phyloP scores from a whole-genome alignment of 2,329 filamentous ascomycete species.

The Talaromyces verruculosus region DNA sequence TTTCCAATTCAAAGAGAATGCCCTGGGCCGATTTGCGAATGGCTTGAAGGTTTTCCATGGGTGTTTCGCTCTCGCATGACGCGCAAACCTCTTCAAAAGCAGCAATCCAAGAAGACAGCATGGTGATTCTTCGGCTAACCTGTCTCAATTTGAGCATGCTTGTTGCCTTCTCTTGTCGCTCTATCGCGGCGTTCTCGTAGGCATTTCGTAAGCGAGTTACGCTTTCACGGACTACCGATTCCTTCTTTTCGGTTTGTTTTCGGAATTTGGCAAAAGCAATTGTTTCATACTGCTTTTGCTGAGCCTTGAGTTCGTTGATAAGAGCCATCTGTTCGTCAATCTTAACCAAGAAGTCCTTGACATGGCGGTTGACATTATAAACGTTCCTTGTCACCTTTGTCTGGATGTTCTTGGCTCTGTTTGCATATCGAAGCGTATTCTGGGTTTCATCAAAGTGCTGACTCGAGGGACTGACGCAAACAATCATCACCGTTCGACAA shows the following conservation, averaged over 20 bases:
- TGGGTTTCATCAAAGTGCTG: slow-evolving; percentile 97
- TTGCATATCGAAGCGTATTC: slow-evolving; percentile 95
- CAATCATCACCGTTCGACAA: slow-evolving; percentile 99
- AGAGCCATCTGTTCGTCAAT: slow-evolving; percentile 98
- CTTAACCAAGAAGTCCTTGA: slow-evolving; percentile 98
- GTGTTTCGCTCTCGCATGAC: slow-evolving; percentile 64
- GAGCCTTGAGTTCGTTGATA: slow-evolving; percentile 91
- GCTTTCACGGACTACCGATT: slow-evolving; percentile 72
- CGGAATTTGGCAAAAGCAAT: slow-evolving; percentile 83
- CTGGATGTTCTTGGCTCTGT: slow-evolving; percentile 98
- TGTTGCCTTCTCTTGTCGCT: slow-evolving; percentile 74
- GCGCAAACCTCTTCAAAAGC: slow-evolving; percentile 85
- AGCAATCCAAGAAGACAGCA: slow-evolving; percentile 89
- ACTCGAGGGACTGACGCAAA: slow-evolving; percentile 94
- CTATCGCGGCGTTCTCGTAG: slow-evolving; percentile 74
- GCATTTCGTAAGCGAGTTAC: slow-evolving; percentile 75
- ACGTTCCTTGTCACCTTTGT: slow-evolving; percentile 99
- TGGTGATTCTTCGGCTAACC: slow-evolving; percentile 78
- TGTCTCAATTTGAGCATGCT: slow-evolving; percentile 80
- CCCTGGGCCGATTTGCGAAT: slow-evolving; percentile 88
- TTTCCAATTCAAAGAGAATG: slow-evolving; percentile 83
- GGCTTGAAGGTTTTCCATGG: slow-evolving; percentile 65
- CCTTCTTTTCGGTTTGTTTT: slow-evolving; percentile 84
- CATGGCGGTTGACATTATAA: slow-evolving; percentile 97
- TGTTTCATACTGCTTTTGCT: slow-evolving; percentile 85